Evolutionary conservation across 2,329 filamentous ascomycete species (phyloP).

Genomic region (Aureobasidium sp.): DNA sequence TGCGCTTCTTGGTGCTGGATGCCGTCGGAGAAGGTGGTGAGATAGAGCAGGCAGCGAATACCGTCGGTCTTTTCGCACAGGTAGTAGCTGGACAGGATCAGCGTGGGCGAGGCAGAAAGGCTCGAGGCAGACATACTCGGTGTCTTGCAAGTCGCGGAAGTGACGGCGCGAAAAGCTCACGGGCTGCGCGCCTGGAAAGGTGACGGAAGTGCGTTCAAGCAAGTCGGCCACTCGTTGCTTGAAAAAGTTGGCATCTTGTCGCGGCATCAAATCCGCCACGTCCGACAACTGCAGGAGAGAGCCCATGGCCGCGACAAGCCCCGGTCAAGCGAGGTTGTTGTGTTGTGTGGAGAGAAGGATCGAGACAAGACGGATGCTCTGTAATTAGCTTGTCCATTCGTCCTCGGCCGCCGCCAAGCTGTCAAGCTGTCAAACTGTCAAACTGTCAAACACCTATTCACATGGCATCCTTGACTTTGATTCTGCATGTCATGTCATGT

Average conservation of each 20-base stretch:
- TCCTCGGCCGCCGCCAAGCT: no score
- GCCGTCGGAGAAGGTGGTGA: conserved; percentile 53
- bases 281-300: conserved; percentile 25
- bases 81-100: conserved; percentile 61
- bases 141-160: conserved; percentile 68
- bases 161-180: conserved; percentile 84
- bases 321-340: neutral
- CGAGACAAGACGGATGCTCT: no score
- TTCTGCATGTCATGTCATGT: no score
- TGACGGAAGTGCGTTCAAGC: conserved; percentile 59
- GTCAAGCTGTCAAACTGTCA: no score
- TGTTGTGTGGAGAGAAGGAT: no score
- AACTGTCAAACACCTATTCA: no score
- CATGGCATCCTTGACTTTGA: no score
- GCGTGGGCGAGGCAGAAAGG: neutral
- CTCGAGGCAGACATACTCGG: conserved; percentile 53
- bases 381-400: no score
- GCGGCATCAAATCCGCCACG: conserved; percentile 21
- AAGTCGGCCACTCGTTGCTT: conserved; percentile 40
- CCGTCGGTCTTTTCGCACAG: conserved; percentile 98
- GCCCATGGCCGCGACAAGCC: conserved; percentile 20
- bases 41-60: conserved; percentile 89
- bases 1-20: conserved; percentile 53
- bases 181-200: conserved; percentile 87
- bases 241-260: conserved; percentile 25